A percentile compares a stretch with the other conserved stretches of the same genome.
phyloP scores from a whole-genome alignment of 768 basidiomycete species.

The Cystofilobasidium capitatum region DNA sequence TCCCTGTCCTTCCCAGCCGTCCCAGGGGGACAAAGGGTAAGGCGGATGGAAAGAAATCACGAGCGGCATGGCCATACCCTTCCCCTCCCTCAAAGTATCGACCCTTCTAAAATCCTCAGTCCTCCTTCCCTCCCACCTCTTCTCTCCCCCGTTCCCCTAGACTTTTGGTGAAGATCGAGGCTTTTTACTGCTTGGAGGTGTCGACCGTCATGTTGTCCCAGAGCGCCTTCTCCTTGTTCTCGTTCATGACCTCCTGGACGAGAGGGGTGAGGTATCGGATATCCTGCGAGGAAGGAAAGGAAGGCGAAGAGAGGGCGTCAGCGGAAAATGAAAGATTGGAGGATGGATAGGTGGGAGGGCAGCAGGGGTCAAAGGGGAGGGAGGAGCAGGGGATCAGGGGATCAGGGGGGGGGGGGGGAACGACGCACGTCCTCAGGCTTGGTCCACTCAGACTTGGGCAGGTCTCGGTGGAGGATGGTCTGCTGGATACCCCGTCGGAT shows the following conservation, averaged over 20 bases:
- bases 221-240: constrained; percentile 61
- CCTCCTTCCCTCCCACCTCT: too few species aligned
- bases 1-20: too few species aligned
- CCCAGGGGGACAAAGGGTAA: too few species aligned
- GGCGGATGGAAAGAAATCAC: too few species aligned
- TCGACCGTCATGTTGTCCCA: constrained; percentile 70
- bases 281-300: constrained; percentile 52
- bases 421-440: constrained; percentile 60
- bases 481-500: constrained; percentile 73
- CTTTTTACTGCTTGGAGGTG: too few species aligned
- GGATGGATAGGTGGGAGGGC: neutral
- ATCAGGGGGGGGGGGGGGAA: neutral
- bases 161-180: too few species aligned
- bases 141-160: too few species aligned
- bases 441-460: constrained; percentile 74
- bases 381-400: neutral
- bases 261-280: constrained; percentile 75
- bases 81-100: too few species aligned
- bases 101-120: too few species aligned
- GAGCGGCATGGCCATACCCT: too few species aligned
- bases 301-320: neutral
- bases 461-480: constrained; percentile 63
- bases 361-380: neutral
- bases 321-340: neutral
- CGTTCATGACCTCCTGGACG: constrained; percentile 60